Conservation (phyloP, 2,329 filamentous ascomycete genomes). For the Sporothrix inflata region DNA sequence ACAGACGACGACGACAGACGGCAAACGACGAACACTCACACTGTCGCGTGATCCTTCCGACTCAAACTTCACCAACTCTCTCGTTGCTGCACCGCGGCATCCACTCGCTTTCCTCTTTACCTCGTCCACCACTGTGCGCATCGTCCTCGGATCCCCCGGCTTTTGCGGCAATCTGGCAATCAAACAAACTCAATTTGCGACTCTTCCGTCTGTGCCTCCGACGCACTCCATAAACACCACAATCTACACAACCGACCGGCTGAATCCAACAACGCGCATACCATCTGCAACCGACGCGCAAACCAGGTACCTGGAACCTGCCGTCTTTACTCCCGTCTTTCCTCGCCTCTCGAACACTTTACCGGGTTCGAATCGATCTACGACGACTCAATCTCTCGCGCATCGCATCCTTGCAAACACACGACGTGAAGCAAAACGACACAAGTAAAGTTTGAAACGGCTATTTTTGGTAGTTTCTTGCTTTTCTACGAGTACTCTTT, state of each 20-base stretch:
- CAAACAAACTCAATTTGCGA: too few species aligned
- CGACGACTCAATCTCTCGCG: not conserved
- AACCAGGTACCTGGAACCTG: constrained; percentile 8
- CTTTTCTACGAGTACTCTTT: not conserved
- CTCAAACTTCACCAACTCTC: not conserved
- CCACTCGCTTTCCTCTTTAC: not conserved
- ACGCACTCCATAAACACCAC: too few species aligned
- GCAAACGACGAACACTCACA: not conserved
- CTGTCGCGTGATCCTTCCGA: not conserved
- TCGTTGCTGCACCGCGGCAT: not conserved
- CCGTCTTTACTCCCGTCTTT: not conserved
- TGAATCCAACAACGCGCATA: not conserved
- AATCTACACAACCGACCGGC: not conserved
- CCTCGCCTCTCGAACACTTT: not conserved
- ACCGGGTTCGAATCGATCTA: not conserved
- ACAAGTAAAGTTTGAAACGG: not conserved
- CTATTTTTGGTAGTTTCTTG: not conserved
- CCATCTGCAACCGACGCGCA: too few species aligned
- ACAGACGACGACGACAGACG: not conserved
- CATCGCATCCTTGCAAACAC: not conserved
- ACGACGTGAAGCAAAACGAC: not conserved
- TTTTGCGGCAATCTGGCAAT: not conserved
- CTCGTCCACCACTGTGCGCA: too few species aligned
- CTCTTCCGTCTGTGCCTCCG: too few species aligned
- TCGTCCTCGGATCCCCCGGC: constrained; percentile 11